Percentiles rank a stretch among this genome's conserved stretches.
Conservation (phyloP, 306 rosid species). For the Prunus dulcis region DNA sequence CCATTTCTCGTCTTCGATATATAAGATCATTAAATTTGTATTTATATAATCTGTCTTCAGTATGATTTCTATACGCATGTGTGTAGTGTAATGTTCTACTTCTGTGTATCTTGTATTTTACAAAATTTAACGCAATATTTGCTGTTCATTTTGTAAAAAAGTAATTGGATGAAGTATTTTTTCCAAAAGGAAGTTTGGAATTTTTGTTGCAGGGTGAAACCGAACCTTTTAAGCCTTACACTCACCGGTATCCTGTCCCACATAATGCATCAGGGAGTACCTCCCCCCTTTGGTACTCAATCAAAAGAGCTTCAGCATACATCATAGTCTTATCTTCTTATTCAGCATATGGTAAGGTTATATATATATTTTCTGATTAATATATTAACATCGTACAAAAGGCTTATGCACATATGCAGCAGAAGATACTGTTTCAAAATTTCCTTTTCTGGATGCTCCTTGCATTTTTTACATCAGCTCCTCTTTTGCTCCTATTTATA, state of each 20-base stretch:
- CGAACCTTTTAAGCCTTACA: slow-evolving; percentile 62
- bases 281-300: slow-evolving; percentile 48
- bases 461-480: neutral
- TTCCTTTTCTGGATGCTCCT: neutral
- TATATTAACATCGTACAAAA: neutral
- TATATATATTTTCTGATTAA: neutral
- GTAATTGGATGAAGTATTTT: neutral
- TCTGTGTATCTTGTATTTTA: neutral
- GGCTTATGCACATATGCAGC: neutral
- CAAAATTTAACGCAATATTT: neutral
- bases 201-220: slow-evolving; percentile 52
- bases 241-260: slow-evolving; percentile 49
- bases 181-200: neutral
- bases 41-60: neutral
- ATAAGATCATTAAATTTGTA: neutral
- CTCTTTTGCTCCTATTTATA: neutral
- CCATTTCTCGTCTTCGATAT: neutral
- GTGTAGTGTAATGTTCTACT: neutral
- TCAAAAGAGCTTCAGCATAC: slow-evolving; percentile 78
- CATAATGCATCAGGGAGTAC: slow-evolving; percentile 34
- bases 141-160: neutral
- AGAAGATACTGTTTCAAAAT: neutral
- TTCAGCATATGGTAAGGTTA: slow-evolving; percentile 61
- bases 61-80: no score
- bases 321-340: slow-evolving; percentile 72